These are phyloP conservation scores for Ascochyta viciae-villosae DNA, from an alignment of 2,329 filamentous ascomycete species.

Conservation along the genomic window DNA sequence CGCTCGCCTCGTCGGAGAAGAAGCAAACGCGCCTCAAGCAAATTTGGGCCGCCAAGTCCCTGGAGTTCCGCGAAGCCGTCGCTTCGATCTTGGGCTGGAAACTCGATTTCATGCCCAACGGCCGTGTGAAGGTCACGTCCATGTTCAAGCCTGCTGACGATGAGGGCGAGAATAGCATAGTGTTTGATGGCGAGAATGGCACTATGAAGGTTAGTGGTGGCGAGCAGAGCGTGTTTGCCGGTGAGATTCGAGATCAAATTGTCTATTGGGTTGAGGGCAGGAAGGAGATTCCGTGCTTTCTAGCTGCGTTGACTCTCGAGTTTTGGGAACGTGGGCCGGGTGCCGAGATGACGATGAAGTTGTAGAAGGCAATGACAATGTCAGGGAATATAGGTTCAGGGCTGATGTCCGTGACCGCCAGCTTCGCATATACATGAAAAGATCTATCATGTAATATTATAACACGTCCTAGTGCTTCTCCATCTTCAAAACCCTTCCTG, in stretches of 20 bases:
- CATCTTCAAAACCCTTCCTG: background rate
- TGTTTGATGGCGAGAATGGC: slow-evolving; percentile 91
- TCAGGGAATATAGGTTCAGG: too few species aligned
- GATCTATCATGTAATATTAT: background rate
- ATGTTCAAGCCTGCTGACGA: slow-evolving; percentile 78
- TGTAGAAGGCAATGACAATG: background rate
- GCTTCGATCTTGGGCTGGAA: slow-evolving; percentile 93
- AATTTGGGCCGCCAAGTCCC: slow-evolving; percentile 88
- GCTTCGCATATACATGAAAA: background rate
- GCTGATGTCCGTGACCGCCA: too few species aligned
- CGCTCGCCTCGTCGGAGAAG: slow-evolving; percentile 73
- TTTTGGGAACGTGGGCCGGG: slow-evolving; percentile 76
- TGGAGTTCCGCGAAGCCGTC: slow-evolving; percentile 95
- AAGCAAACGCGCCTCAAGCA: slow-evolving; percentile 85
- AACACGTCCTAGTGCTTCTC: background rate
- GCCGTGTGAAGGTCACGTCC: slow-evolving; percentile 88
- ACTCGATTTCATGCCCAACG: slow-evolving; percentile 95
- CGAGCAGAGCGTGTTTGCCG: slow-evolving; percentile 83
- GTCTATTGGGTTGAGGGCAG: slow-evolving; percentile 96
- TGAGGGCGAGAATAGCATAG: slow-evolving; percentile 65
- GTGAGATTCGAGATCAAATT: slow-evolving; percentile 83
- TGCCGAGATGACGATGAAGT: slow-evolving; percentile 32
- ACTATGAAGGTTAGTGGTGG: slow-evolving; percentile 98
- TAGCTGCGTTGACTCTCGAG: slow-evolving; percentile 89
- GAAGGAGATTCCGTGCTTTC: slow-evolving; percentile 90